Base-by-base conservation (phyloP, 352 stramenopile species). In the Phytophthora tubulina region DNA sequence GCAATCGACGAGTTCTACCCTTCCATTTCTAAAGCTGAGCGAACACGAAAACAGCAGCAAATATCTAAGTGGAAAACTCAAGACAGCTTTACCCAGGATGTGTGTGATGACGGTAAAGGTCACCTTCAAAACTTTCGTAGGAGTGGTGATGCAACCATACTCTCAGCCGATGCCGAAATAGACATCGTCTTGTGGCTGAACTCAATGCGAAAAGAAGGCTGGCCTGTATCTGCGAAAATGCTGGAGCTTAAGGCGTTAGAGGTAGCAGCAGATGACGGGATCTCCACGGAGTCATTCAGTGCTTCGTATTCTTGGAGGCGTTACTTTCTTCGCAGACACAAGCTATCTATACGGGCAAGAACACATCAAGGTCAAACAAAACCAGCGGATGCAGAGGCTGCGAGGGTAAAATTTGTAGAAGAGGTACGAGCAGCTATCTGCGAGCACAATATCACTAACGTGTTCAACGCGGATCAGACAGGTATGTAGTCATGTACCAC, bases 341-440 rank as follows among this genome's bases (percentile, higher is more conserved):
- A 45, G 8, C 17, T 64, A 3, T 60, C 60, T 3, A 35, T 60
- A 6, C 27, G 48, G 4, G 38, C 48, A 4, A 13, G 48, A 3
- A 59, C 60, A 11, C 60, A 38, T 9, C 60, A 67, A 42, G 60
- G 49, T 6, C 49, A 67, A 35, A 60, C 15, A 2, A 67, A 48
- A 10, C 49, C 49, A 8, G 49, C 52, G 2, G 60, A 60, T 21
- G 48, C 60, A 8, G 36, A 14, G 4, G 49, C 14, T 11, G 31
- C 48, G 0, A 36, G 13, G 7, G 14, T 10, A 3, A 30, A 67
- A 38, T 60, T 67, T n/a, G 14, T 6, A 1, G 38, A 10, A 9
- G 48, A 59, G 5, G 30, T 67, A 0, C 6, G 48, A 8, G 14
- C 38, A 9, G 30, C 27, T 3, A 67, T 60, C 7, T 3, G 52